Percentiles rank a stretch among this genome's conserved stretches.
Conservation (phyloP, 192 early-diverging fungal genomes). For the Podila minutissima region DNA sequence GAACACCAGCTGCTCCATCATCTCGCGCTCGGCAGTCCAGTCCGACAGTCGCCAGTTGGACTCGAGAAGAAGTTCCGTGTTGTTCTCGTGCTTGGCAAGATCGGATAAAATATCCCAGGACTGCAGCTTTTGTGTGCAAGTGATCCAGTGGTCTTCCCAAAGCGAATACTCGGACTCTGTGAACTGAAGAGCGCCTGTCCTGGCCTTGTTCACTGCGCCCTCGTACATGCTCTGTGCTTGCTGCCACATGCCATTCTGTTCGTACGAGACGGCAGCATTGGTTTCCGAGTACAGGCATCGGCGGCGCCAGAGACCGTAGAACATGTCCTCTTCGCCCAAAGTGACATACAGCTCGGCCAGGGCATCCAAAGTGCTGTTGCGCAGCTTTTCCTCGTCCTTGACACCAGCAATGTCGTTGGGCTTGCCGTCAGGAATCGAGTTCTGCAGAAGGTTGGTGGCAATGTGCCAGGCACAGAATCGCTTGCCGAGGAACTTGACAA, state of each 20-base stretch:
- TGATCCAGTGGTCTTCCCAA: constrained; percentile 99
- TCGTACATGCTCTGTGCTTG: constrained; percentile 94
- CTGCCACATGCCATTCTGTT: constrained; percentile 93
- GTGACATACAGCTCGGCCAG: constrained; percentile 84
- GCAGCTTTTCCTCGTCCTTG: constrained; percentile 89
- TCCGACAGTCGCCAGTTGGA: constrained; percentile 96
- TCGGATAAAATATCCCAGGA: constrained; percentile 98
- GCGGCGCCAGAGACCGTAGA: constrained; percentile 91
- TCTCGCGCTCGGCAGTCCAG: constrained; percentile 87
- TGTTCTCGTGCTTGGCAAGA: constrained; percentile 89
- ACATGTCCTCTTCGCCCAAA: constrained; percentile 94
- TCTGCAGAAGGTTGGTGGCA: constrained; percentile 86
- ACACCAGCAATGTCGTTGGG: constrained; percentile 51
- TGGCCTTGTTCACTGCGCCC: constrained; percentile 90
- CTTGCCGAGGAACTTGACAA: constrained; percentile 93
- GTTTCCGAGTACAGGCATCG: constrained; percentile 92
- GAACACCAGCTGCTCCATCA: constrained; percentile 72
- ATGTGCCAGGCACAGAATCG: constrained; percentile 94
- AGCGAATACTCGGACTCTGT: constrained; percentile 95
- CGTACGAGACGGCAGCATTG: constrained; percentile 94
- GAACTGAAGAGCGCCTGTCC: constrained; percentile 86
- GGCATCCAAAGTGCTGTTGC: constrained; percentile 91
- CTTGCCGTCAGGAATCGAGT: constrained; percentile 58
- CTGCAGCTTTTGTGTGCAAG: constrained; percentile 89
- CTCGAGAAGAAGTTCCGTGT: constrained; percentile 88